Conservation (phyloP, 805 yeast species). For the Cyberlindnera xylosilytica region DNA sequence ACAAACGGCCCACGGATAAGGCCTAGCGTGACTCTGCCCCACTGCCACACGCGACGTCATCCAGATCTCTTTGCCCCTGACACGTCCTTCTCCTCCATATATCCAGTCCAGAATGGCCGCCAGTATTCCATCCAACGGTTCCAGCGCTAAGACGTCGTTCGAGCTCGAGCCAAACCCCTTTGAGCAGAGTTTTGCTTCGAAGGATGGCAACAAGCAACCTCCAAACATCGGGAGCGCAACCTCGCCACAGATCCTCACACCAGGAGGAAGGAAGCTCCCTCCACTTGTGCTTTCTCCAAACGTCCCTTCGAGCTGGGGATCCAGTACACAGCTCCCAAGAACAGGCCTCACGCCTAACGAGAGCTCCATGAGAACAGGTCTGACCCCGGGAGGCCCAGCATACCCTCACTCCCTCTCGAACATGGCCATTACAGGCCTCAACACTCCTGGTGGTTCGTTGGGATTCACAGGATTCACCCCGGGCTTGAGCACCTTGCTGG, state of each 20-base stretch:
- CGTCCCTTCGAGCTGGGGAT: slow-evolving; percentile 25
- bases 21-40: too few relatives aligned
- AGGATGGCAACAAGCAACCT: slow-evolving; percentile 34
- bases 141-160: slow-evolving; percentile 38
- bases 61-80: too few relatives aligned
- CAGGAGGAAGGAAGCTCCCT: slow-evolving; percentile 56
- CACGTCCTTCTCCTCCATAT: too few relatives aligned
- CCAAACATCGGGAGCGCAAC: slow-evolving; percentile 31
- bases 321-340: slow-evolving; percentile 27
- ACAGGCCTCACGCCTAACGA: slow-evolving; percentile 78
- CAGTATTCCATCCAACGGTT: slow-evolving; percentile 2
- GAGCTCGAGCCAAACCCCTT: slow-evolving; percentile 93
- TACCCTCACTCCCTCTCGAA: slow-evolving; percentile 40
- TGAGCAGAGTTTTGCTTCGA: slow-evolving; percentile 88
- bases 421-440: slow-evolving; percentile 21
- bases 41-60: neutral
- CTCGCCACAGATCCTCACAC: slow-evolving; percentile 50
- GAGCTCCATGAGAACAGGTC: slow-evolving; percentile 64
- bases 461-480: slow-evolving; percentile 33
- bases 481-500: slow-evolving; percentile 30
- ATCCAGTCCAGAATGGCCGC: neutral
- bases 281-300: slow-evolving; percentile 35
- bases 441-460: slow-evolving; percentile 21
- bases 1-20: neutral
- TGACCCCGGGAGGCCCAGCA: slow-evolving; percentile 60